Evolutionary conservation across 495 filamentous ascomycete species (phyloP), one percentile per base, ranked within the genome.

Genomic region (Penicillium alfredii): DNA sequence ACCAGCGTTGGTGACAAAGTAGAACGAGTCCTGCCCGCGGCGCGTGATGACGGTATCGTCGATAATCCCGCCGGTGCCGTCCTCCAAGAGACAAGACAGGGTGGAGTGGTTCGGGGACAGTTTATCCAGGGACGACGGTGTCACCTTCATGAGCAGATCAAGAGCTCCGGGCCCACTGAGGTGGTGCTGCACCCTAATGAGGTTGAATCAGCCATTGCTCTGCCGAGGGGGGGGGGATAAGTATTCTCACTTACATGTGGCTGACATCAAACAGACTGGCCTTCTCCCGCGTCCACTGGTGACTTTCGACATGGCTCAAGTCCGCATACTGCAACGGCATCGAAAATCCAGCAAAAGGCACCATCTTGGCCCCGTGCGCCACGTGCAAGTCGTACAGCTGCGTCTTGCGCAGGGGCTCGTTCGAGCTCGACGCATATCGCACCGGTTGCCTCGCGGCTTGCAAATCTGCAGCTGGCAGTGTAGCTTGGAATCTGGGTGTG

Each of bases 1-100:
- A 13, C 73, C 92, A n/a, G 92, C 92, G 60, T 98, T 98, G 18
- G 89, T 95, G 32, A 98, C 92, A 23, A 96, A 72, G 63, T 96
- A 95, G 64, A 93, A 95, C 21, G 60, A 50, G 26, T 83, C 77
- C 10, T 74, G 72, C 9, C 68, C 69, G 7, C 88, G 70, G 38
- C 81, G 68, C 13, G 88, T 93, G 49, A 98, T 81, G 36, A 98
- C 82, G 6, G 81, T 84, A 60, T 98, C 92, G 52, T 98, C 92
- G 17, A 94, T 76, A 42, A 97, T 95, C 10, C 92, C 90, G 21
- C 92, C 92, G 0, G 83, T 90, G 0, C 67, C 69, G 3, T 80
- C 77, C 49, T 80, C 80, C 19, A 98, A 69, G 12, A 98, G 66
- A n/a, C 77, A 78, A 6, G 83, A 89, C 2, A 98, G 74, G 3